Base-by-base conservation (phyloP, 495 filamentous ascomycete species). In the Gamarada debralockiae region DNA sequence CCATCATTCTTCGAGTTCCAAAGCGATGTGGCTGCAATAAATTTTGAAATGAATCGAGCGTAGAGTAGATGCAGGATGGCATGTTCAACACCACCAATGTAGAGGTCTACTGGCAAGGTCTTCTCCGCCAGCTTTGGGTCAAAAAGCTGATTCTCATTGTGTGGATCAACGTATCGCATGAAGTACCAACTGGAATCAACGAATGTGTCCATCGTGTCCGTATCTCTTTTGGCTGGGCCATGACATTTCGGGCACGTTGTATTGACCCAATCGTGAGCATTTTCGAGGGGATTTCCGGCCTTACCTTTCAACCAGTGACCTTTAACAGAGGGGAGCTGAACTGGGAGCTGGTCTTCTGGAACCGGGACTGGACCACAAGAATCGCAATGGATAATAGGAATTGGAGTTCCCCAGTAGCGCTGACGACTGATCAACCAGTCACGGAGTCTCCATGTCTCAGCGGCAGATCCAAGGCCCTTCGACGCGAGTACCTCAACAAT, bases 141-240 rank as follows among this genome's bases (percentile, higher is more conserved):
- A 57, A 95, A 83, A 0, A 80, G 86, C 12, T 64, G 64, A 12
- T 76, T 64, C 33, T 73, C 62, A 59, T 92, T 91, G 2, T 82
- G 68, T 1, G 85, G 66, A 56, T 92, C 87, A 33, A 84, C 65
- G 61, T 87, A 95, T 0, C 90, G 80, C 73, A 92, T 80, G 58
- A 80, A 95, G 64, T 96, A 96, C 90, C 90, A 96, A 39, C 88
- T 92, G 0, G 88, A 92, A 67, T 95, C 90, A 33, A 96, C 89
- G 66, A 96, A 96, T 0, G 90, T 96, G 65, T 96, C 90, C 90
- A 96, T 95, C 0, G 90, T 96, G 62, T 96, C 90, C 2, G 90
- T 95, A 60, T 96, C 90, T 25, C 90, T 81, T 61, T 80, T 85
- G 7, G 90, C 90, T 3, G 77, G 67, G 3, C 77, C 74, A 9